A percentile compares a stretch with the other conserved stretches of the same genome.
phyloP scores from a whole-genome alignment of 1,284 basidiomycete genomes.

The Takashimella tepidaria region DNA sequence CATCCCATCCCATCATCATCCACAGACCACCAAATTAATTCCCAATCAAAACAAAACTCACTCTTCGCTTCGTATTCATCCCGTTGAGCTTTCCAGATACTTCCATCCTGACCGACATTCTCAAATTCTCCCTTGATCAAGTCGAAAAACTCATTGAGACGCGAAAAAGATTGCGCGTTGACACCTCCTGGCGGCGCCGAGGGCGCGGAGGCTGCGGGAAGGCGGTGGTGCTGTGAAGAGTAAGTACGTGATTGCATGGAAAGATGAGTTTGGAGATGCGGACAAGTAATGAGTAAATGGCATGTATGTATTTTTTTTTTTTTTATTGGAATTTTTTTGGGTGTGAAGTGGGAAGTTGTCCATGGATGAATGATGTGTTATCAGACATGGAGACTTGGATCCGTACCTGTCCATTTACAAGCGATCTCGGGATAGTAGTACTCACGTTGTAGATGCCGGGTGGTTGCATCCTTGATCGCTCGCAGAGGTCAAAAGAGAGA shows the following conservation, averaged over 20 bases:
- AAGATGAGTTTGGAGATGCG: neutral
- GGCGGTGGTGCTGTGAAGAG: slow-evolving; percentile 38
- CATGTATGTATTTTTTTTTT: no score
- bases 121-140: slow-evolving; percentile 83
- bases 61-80: slow-evolving; percentile 88
- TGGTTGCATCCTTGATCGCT: slow-evolving; percentile 35
- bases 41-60: slow-evolving; percentile 49
- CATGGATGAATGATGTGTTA: no score
- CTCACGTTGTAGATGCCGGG: slow-evolving; percentile 42
- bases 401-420: no score
- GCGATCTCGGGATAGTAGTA: neutral
- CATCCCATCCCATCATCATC: no score
- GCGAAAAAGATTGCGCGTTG: slow-evolving; percentile 17
- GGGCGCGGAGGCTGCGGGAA: slow-evolving; percentile 34
- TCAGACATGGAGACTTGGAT: no score
- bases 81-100: slow-evolving; percentile 65
- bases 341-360: no score
- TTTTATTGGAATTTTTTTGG: no score
- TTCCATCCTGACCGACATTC: slow-evolving; percentile 63
- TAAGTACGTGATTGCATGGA: neutral
- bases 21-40: no score
- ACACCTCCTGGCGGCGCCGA: slow-evolving; percentile 23
- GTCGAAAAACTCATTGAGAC: slow-evolving; percentile 77
- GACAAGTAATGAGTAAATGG: neutral
- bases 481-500: no score